phyloP scores from a whole-genome alignment of 1,284 basidiomycete species.

The Cutaneotrichosporon sp. region DNA sequence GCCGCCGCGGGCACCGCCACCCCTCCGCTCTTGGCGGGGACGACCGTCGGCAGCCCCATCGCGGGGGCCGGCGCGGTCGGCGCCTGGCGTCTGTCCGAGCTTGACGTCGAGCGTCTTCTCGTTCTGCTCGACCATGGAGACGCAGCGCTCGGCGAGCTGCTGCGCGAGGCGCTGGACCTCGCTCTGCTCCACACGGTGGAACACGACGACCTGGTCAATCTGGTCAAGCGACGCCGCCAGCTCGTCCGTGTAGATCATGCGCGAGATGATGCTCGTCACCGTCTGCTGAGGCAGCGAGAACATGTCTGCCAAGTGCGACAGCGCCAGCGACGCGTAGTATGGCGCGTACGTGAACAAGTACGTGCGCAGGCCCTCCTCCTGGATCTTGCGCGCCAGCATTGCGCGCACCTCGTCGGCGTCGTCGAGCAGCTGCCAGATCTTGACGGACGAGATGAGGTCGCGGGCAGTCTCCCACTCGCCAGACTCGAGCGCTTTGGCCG shows the following conservation, averaged over 20 bases:
- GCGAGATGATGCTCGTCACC: conserved; percentile 88
- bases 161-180: conserved; percentile 85
- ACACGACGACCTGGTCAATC: conserved; percentile 75
- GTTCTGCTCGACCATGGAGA: conserved; percentile 85
- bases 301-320: conserved; percentile 76
- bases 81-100: conserved; percentile 65
- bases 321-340: conserved; percentile 85
- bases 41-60: conserved; percentile 33
- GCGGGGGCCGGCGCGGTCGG: conserved; percentile 51
- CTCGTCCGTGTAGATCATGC: conserved; percentile 99
- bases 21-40: conserved; percentile 37
- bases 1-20: conserved; percentile 30
- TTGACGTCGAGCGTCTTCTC: conserved; percentile 90
- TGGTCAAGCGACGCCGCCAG: conserved; percentile 89
- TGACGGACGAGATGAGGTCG: conserved; percentile 89
- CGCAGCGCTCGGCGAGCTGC: conserved; percentile 81
- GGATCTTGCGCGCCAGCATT: conserved; percentile 89
- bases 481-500: conserved; percentile 89
- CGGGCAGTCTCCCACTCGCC: conserved; percentile 96
- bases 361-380: conserved; percentile 93
- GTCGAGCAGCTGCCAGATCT: conserved; percentile 96
- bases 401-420: conserved; percentile 82
- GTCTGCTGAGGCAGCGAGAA: conserved; percentile 75
- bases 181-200: conserved; percentile 82
- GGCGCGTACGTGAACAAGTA: conserved; percentile 98